Conservation (phyloP, 345 rosid genomes). For the Raphanus raphanistrum region DNA sequence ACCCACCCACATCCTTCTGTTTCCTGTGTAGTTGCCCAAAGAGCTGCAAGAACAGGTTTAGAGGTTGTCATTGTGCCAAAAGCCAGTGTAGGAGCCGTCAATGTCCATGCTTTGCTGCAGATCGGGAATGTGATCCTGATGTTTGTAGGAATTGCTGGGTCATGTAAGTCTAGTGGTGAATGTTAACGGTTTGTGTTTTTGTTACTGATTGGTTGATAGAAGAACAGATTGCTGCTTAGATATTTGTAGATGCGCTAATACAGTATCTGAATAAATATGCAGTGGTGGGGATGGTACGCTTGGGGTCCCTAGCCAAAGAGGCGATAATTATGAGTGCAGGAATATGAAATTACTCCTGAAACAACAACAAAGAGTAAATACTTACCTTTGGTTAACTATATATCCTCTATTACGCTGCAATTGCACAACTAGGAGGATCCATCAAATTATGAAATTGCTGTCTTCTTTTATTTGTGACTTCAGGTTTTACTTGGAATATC, state of each 20-base stretch:
- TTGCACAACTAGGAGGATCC: neutral
- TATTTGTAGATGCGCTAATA: neutral
- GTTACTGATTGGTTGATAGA: neutral
- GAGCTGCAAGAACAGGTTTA: constrained; percentile 93
- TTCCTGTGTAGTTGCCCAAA: constrained; percentile 75
- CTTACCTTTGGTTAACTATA: constrained; percentile 1
- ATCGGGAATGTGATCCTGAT: constrained; percentile 99
- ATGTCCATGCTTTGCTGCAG: constrained; percentile 99
- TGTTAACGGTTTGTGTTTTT: constrained; percentile 10
- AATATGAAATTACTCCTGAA: constrained; percentile 98
- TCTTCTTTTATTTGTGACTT: neutral
- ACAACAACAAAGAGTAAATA: constrained; percentile 90
- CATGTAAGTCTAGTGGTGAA: constrained; percentile 53
- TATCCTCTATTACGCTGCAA: neutral
- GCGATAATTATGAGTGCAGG: constrained; percentile 97
- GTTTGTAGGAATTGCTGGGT: constrained; percentile 99
- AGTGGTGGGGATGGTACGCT: constrained; percentile 99
- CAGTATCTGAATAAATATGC: constrained; percentile 17
- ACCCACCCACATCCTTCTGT: constrained; percentile 12
- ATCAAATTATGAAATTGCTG: constrained; percentile 5
- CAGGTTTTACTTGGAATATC: constrained; percentile 98
- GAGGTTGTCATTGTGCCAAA: constrained; percentile 99
- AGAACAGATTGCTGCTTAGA: neutral
- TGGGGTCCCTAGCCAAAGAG: constrained; percentile 90
- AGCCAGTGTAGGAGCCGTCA: constrained; percentile 99